These are phyloP conservation scores for Cinnamomum chago DNA, from an alignment of 164 flowering plant genomes.

Conservation along the genomic window DNA sequence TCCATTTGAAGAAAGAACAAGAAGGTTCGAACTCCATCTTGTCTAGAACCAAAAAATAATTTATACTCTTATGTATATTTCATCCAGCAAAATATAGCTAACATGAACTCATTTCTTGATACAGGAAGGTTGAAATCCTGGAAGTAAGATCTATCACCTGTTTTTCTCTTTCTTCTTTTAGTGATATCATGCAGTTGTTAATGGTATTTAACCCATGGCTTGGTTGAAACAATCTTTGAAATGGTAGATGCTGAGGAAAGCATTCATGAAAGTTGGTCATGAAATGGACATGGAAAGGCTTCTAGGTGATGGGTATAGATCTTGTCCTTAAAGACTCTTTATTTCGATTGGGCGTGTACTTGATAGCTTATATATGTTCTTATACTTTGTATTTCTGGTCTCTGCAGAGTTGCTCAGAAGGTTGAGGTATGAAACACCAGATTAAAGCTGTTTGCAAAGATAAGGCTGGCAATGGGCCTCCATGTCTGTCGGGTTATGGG, in stretches of 20 bases:
- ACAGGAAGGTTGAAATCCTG: constrained; percentile 3
- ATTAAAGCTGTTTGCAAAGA: neutral
- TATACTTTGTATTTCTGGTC: neutral
- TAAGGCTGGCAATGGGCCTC: neutral
- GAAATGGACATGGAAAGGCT: neutral
- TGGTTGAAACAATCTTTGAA: neutral
- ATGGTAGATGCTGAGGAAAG: neutral
- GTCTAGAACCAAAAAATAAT: neutral
- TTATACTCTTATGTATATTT: neutral
- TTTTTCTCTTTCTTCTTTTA: neutral
- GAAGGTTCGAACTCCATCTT: neutral
- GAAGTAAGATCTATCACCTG: neutral
- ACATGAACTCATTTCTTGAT: neutral
- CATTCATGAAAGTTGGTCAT: neutral
- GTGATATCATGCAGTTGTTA: neutral
- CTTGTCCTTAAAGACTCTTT: neutral
- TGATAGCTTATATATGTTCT: neutral
- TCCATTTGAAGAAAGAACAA: neutral
- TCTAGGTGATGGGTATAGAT: neutral
- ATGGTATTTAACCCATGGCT: neutral
- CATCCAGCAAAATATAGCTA: neutral
- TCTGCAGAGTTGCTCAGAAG: neutral
- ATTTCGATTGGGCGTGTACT: too few relatives aligned
- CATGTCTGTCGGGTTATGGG: neutral
- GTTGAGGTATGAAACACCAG: neutral